Conservation (phyloP, 257 asterid species). For the Scutellaria barbata region DNA sequence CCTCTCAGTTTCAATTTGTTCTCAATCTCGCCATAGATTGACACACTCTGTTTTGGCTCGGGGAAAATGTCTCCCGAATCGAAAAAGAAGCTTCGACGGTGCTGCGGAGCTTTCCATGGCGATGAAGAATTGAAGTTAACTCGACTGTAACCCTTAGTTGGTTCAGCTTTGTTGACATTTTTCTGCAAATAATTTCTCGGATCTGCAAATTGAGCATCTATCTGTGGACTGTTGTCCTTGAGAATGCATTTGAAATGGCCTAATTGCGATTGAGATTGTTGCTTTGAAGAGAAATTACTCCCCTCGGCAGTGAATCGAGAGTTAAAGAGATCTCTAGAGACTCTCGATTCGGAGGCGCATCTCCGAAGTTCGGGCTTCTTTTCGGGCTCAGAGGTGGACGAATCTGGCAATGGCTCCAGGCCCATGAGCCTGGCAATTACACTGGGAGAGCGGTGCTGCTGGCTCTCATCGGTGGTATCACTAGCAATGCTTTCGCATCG, state of each 20-base stretch:
- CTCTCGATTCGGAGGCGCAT: slow-evolving; percentile 93
- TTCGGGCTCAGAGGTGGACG: slow-evolving; percentile 48
- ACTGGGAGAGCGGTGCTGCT: slow-evolving; percentile 66
- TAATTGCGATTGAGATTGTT: slow-evolving; percentile 38
- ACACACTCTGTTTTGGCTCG: slow-evolving; percentile 61
- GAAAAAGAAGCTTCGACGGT: slow-evolving; percentile 64
- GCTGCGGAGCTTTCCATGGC: slow-evolving; percentile 61
- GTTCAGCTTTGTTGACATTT: slow-evolving; percentile 38
- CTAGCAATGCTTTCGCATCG: slow-evolving; percentile 45
- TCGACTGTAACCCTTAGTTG: slow-evolving; percentile 45
- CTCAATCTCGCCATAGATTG: slow-evolving; percentile 69
- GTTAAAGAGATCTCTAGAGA: slow-evolving; percentile 70
- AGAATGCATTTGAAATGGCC: slow-evolving; percentile 31
- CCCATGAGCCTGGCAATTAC: slow-evolving; percentile 95
- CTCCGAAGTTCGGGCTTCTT: slow-evolving; percentile 73
- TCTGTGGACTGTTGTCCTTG: slow-evolving; percentile 30
- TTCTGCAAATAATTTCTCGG: slow-evolving; percentile 40
- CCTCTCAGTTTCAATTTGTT: slow-evolving; percentile 70
- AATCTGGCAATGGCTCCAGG: slow-evolving; percentile 69
- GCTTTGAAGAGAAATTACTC: slow-evolving; percentile 39
- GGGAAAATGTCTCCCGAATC: slow-evolving; percentile 85
- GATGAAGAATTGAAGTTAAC: slow-evolving; percentile 43
- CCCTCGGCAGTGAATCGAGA: slow-evolving; percentile 51
- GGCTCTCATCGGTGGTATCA: slow-evolving; percentile 51
- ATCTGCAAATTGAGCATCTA: slow-evolving; percentile 38